Evolutionary conservation across 495 filamentous ascomycete genomes (phyloP), one percentile per base, ranked within the genome.

Genomic region (Bacidia gigantensis): DNA sequence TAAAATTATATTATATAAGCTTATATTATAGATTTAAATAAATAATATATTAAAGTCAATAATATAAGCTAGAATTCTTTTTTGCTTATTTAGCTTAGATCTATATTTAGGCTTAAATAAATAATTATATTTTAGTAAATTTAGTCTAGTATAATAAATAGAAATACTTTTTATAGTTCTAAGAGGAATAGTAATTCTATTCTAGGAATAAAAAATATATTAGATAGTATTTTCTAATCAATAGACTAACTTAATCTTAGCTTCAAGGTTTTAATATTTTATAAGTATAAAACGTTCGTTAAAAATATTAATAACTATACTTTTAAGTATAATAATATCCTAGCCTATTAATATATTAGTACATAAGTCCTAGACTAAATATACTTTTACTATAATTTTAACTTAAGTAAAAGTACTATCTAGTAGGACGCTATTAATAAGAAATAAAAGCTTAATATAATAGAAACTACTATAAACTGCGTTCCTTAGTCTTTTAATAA

Each of bases 1-100:
- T 9, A 44, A 9, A 44, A 44, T 17, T 9, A 32, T 25, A 48
- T 10, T 10, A 46, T 32, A 39, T 26, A 38, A 18, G 39, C 20
- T 12, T 39, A 53, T 32, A 41, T 46, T 46, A 25, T 38, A 46
- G 44, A 41, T 41, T 55, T 54, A 53, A 35, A 39, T 11, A 55
- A 43, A 55, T 54, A 54, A n/a, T 52, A 44, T 26, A 26, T 52
- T 41, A 26, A 38, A 2, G 22, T 20, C 18, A 50, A 40, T 10
- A 45, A 38, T 25, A 7, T 44, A 11, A 35, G 35, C 9, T 46
- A 39, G 23, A 29, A 46, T n/a, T 23, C 2, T 2, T 21, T 22
- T 22, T 46, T 46, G 17, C 10, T 45, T 46, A 38, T 20, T 14
- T 17, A 53, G 5, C 9, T 12, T 18, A 47, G 21, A 20, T n/a